Conservation (phyloP, 2,329 filamentous ascomycete genomes). For the Aspergillus sclerotialis region DNA sequence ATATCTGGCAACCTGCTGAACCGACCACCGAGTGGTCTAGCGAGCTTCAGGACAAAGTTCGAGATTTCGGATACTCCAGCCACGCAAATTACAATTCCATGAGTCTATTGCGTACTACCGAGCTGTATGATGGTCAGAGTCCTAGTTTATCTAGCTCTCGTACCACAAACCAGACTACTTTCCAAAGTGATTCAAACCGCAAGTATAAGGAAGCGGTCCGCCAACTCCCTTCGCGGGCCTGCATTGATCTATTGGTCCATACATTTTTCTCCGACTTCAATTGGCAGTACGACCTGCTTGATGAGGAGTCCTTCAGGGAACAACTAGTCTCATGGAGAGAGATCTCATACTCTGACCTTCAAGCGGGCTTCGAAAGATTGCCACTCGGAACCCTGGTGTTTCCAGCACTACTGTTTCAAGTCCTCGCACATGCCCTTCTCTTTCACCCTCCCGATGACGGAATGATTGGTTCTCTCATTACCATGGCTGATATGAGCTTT, state of each 20-base stretch:
- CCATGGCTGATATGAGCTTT: constrained; percentile 8
- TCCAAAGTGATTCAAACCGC: constrained; percentile 1
- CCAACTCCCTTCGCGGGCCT: constrained; percentile 5
- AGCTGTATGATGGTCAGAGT: constrained; percentile 1
- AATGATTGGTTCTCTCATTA: constrained; percentile 2
- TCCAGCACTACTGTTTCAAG: constrained; percentile 11
- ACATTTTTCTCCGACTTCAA: constrained; percentile 9
- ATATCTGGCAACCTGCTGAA: no score
- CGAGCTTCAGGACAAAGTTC: constrained; percentile 3
- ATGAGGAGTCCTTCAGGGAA: constrained; percentile 6
- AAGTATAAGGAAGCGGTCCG: constrained; percentile 7
- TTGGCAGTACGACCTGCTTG: constrained; percentile 11
- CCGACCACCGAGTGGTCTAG: no score
- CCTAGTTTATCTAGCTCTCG: background rate
- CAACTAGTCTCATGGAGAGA: constrained; percentile 6
- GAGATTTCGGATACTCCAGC: constrained; percentile 10
- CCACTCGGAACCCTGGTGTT: constrained; percentile 6
- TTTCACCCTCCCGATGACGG: constrained; percentile 8
- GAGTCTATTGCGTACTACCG: constrained; percentile 8
- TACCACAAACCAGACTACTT: background rate
- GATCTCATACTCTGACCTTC: constrained; percentile 7
- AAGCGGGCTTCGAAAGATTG: constrained; percentile 3
- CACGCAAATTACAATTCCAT: constrained; percentile 7
- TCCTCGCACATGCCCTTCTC: constrained; percentile 11
- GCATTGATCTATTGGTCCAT: constrained; percentile 6